Conservation (phyloP, 78 protist genomes). For the Dictyostelium citrinum region DNA sequence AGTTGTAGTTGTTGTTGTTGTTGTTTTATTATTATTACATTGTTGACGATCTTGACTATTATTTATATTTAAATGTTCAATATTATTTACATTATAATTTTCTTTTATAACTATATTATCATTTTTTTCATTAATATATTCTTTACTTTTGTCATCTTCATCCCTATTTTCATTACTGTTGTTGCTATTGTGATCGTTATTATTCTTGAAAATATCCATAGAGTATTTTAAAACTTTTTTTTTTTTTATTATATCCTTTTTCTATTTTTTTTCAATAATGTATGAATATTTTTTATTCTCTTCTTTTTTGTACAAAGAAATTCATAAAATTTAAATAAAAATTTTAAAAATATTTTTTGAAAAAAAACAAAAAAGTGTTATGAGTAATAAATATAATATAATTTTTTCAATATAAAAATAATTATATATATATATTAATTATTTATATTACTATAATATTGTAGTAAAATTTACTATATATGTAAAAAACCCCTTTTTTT, state of each 20-base stretch:
- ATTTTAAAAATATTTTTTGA: too few species aligned
- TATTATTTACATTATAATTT: not conserved
- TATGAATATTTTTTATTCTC: not conserved
- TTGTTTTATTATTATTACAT: not conserved
- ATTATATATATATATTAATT: not conserved
- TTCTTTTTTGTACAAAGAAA: not conserved
- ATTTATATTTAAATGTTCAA: not conserved
- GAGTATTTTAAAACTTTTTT: not conserved
- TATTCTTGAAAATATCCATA: not conserved
- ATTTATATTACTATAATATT: not conserved
- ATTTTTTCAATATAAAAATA: too few species aligned
- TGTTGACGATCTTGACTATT: not conserved
- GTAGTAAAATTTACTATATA: not conserved
- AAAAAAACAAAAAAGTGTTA: not conserved
- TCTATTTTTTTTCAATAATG: too few species aligned
- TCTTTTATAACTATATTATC: not conserved
- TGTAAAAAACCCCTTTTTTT: not conserved
- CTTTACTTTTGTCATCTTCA: not conserved
- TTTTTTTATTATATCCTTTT: not conserved
- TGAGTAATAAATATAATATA: too few species aligned
- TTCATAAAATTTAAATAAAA: not conserved
- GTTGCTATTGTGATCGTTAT: not conserved
- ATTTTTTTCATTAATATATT: not conserved
- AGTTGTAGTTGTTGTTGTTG: too few species aligned
- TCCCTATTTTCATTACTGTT: not conserved